Conservation (phyloP, 1,139 yeast species). For the Pichia inconspicua region DNA sequence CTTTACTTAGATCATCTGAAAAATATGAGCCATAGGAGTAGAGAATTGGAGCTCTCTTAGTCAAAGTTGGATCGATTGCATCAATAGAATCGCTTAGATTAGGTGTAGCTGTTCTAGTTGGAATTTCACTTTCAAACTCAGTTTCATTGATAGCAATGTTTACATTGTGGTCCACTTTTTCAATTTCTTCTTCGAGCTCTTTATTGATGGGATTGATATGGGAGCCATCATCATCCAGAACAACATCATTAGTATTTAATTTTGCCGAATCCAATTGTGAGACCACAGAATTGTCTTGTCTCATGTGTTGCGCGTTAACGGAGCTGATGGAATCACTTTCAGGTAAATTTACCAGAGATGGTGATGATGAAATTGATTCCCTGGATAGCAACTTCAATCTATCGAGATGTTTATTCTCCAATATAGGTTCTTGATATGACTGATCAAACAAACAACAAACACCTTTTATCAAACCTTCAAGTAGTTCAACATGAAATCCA, state of each 20-base stretch:
- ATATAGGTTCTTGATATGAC: conserved; percentile 25
- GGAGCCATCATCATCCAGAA: conserved; percentile 6
- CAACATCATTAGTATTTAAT: conserved; percentile 6
- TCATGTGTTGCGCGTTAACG: not conserved
- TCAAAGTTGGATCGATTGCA: conserved; percentile 40
- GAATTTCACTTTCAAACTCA: conserved; percentile 28
- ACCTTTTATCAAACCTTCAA: conserved; percentile 55
- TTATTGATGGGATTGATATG: conserved; percentile 14
- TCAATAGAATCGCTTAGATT: conserved; percentile 29
- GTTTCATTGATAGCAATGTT: conserved; percentile 9
- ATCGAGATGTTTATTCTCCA: conserved; percentile 7
- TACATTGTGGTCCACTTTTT: conserved; percentile 2
- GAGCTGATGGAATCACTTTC: conserved; percentile 7
- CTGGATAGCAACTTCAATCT: conserved; percentile 3
- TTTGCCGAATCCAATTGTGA: not conserved
- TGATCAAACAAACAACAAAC: conserved; percentile 74
- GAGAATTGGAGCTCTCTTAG: conserved; percentile 53
- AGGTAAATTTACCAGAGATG: conserved; percentile 14
- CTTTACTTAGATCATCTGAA: conserved; percentile 44
- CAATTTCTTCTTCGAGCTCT: conserved; percentile 13
- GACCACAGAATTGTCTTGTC: not conserved
- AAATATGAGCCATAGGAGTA: conserved; percentile 41
- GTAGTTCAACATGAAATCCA: conserved; percentile 18
- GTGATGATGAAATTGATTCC: conserved; percentile 13
- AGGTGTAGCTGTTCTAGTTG: conserved; percentile 24